phyloP scores from a whole-genome alignment of 768 basidiomycete species.

The Mycena galopus region DNA sequence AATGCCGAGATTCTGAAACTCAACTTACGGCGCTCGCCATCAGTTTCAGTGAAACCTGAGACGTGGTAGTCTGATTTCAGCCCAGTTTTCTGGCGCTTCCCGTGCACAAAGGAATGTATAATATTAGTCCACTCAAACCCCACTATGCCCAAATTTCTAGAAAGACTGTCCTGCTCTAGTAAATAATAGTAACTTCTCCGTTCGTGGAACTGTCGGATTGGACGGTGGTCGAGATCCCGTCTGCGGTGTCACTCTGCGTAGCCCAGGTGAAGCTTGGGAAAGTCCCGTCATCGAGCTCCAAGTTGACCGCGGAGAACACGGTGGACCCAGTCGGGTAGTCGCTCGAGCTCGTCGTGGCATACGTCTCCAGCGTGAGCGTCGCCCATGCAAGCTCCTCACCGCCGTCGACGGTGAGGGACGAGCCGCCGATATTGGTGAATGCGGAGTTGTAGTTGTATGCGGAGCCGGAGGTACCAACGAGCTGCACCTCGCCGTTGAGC shows the following conservation, averaged over 20 bases:
- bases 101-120: no score
- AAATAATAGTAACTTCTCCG: not conserved
- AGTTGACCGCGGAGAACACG: slow-evolving; percentile 3
- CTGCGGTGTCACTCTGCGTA: not conserved
- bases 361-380: not conserved
- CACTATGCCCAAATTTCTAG: no score
- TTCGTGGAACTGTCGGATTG: not conserved
- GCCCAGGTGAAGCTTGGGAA: slow-evolving; percentile 8
- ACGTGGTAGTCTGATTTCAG: no score
- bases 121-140: no score
- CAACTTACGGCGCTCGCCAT: no score
- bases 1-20: no score
- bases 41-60: no score
- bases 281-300: not conserved
- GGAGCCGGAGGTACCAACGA: not conserved
- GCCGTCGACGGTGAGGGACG: not conserved
- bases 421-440: not conserved
- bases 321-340: slow-evolving; percentile 26
- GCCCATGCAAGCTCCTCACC: not conserved
- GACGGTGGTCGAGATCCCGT: slow-evolving; percentile 7
- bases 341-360: not conserved
- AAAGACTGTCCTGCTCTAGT: not conserved
- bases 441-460: not conserved
- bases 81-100: no score
- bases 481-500: not conserved